Evolutionary conservation across 2,329 filamentous ascomycete species (phyloP).

Genomic region (Penicillium sclerotigenum): DNA sequence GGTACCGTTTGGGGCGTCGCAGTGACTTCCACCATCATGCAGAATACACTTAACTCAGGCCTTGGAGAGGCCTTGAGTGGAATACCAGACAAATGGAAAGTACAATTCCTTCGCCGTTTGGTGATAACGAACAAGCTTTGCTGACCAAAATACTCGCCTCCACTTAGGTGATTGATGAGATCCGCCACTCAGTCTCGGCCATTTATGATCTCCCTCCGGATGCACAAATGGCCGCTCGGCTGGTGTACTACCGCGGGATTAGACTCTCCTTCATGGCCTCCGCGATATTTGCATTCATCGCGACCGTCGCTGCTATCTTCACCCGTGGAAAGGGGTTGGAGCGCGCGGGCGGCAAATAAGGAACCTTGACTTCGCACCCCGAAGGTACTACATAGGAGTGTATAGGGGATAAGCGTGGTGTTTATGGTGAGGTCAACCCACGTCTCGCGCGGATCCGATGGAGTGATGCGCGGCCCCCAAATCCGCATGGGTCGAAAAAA

Average conservation of each 20-base stretch:
- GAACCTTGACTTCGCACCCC: background rate
- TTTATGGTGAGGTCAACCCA: background rate
- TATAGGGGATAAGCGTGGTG: background rate
- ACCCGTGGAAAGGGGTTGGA: conserved; percentile 39
- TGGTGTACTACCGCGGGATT: conserved; percentile 61
- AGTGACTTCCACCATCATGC: conserved; percentile 59
- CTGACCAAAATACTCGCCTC: conserved; percentile 23
- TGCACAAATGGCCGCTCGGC: conserved; percentile 54
- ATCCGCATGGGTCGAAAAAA: background rate
- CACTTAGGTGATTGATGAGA: conserved; percentile 57
- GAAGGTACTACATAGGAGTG: too few species aligned
- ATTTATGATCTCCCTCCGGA: conserved; percentile 56
- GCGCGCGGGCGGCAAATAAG: conserved; percentile 9
- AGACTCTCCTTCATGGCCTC: conserved; percentile 56
- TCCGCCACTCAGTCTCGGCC: conserved; percentile 59
- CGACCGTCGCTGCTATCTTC: conserved; percentile 49
- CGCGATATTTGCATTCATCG: conserved; percentile 51
- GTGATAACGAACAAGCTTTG: conserved; percentile 14
- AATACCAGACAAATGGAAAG: conserved; percentile 57
- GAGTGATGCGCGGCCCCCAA: background rate
- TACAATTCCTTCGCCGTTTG: conserved; percentile 39
- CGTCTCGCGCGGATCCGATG: background rate
- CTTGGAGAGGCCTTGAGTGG: conserved; percentile 54
- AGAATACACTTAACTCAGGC: conserved; percentile 57
- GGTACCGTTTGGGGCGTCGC: conserved; percentile 65